Percentiles rank a stretch among this genome's conserved stretches.
Evolutionary conservation across 2,329 filamentous ascomycete genomes (phyloP).

Genomic region (Colletotrichum lentis): DNA sequence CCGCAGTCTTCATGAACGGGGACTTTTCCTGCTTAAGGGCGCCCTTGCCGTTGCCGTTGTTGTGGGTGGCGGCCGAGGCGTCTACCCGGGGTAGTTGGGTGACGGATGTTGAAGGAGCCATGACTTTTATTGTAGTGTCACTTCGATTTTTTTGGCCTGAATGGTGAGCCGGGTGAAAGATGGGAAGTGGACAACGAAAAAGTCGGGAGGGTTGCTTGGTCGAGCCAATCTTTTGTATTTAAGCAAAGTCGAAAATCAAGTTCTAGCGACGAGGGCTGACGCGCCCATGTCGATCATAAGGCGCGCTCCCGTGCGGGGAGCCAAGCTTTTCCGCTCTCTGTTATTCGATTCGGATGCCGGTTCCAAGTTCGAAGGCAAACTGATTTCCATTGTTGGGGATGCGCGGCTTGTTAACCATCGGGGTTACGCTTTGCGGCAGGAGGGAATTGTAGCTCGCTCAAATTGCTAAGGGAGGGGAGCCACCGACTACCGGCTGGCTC

Average conservation of each 20-base stretch:
- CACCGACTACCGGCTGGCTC: not conserved
- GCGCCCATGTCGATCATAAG: not conserved
- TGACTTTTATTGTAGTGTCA: not conserved
- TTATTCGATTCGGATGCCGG: not conserved
- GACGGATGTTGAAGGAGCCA: slow-evolving; percentile 22
- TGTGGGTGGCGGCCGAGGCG: slow-evolving; percentile 9
- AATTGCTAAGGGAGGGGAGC: not conserved
- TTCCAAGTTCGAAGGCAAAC: not conserved
- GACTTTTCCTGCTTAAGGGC: not conserved
- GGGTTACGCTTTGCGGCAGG: no score
- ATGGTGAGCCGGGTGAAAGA: not conserved
- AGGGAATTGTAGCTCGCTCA: not conserved
- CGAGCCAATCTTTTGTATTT: not conserved
- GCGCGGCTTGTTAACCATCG: not conserved
- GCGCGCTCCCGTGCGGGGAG: not conserved
- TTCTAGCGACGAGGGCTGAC: not conserved
- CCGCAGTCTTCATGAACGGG: not conserved
- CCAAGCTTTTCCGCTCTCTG: not conserved
- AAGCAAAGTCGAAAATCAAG: not conserved
- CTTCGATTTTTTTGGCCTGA: not conserved
- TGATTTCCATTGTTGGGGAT: not conserved
- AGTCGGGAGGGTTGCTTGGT: not conserved
- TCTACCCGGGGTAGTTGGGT: slow-evolving; percentile 18
- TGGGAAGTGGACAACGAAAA: not conserved
- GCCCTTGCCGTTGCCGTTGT: slow-evolving; percentile 20